These are phyloP conservation scores for Cyclotella sp. DNA, from an alignment of 108 stramenopile species.

Conservation along the genomic window DNA sequence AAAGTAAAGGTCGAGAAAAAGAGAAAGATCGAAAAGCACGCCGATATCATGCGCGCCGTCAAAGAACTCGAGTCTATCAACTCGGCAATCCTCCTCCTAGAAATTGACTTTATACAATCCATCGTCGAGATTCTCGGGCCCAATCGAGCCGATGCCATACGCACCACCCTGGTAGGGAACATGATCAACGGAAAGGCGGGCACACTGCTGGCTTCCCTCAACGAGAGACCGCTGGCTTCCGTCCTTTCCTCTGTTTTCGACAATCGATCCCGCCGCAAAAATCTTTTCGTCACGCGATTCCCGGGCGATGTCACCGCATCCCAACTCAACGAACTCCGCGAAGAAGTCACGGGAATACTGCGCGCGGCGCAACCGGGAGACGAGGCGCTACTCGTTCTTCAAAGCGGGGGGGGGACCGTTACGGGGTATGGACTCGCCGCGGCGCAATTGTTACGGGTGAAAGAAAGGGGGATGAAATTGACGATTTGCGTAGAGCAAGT, in stretches of 20 bases:
- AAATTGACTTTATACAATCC: conserved; percentile 69
- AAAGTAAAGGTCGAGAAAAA: conserved; percentile 16
- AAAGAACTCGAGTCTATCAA: conserved; percentile 56
- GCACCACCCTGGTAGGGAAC: conserved; percentile 75
- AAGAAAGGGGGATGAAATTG: conserved; percentile 76
- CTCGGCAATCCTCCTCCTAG: conserved; percentile 60
- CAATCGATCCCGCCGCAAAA: conserved; percentile 31
- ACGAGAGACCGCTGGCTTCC: conserved; percentile 74
- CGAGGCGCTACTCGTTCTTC: conserved; percentile 85
- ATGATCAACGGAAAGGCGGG: conserved; percentile 59
- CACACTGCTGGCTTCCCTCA: conserved; percentile 59
- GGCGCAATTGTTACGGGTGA: conserved; percentile 84
- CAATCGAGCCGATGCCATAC: conserved; percentile 68
- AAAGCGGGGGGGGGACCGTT: conserved; percentile 93
- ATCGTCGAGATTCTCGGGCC: conserved; percentile 72
- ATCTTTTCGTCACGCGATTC: conserved; percentile 83
- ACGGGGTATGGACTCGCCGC: conserved; percentile 95
- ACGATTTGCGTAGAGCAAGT: conserved; percentile 96
- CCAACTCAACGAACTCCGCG: conserved; percentile 81
- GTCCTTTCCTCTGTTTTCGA: conserved; percentile 48
- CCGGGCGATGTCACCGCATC: conserved; percentile 88
- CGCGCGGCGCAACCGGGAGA: conserved; percentile 84
- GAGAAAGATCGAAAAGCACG: conserved; percentile 41
- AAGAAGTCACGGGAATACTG: conserved; percentile 91
- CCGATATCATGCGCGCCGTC: conserved; percentile 40